Evolutionary conservation across 2,329 filamentous ascomycete genomes (phyloP).

Genomic region (Fonsecaea multimorphosa): DNA sequence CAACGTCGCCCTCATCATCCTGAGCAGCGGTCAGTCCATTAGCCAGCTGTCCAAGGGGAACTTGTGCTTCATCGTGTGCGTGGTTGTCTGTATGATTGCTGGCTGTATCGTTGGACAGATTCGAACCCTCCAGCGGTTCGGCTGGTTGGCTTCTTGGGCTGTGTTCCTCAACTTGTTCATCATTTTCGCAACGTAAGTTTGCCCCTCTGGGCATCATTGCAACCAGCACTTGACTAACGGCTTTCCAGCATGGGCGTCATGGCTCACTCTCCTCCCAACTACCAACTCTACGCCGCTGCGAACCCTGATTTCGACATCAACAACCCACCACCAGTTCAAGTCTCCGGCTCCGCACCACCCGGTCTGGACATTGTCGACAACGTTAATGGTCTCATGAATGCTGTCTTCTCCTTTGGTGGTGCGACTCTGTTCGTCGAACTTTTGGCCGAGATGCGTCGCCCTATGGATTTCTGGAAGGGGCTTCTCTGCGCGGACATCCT

Average conservation of each 20-base stretch:
- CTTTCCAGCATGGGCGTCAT: constrained; percentile 55
- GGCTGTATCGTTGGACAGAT: constrained; percentile 64
- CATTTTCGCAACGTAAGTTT: constrained; percentile 56
- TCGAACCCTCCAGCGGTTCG: constrained; percentile 60
- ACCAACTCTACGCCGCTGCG: constrained; percentile 45
- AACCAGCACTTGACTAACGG: background rate
- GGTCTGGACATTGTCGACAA: constrained; percentile 53
- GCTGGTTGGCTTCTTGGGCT: constrained; percentile 62
- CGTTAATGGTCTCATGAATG: constrained; percentile 60
- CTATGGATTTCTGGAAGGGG: constrained; percentile 58
- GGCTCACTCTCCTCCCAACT: constrained; percentile 59
- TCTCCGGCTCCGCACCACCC: constrained; percentile 24
- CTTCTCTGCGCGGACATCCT: constrained; percentile 55
- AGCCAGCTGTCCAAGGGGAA: constrained; percentile 58
- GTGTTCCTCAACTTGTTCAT: constrained; percentile 63
- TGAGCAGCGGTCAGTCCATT: constrained; percentile 61
- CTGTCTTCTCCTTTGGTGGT: constrained; percentile 65
- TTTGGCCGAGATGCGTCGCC: constrained; percentile 60
- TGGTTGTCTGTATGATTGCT: constrained; percentile 56
- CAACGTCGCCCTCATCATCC: constrained; percentile 60
- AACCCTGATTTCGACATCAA: constrained; percentile 49
- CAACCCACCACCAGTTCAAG: constrained; percentile 48
- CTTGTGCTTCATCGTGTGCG: constrained; percentile 61
- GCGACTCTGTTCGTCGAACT: constrained; percentile 65
- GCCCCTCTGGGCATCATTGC: background rate